phyloP scores from a whole-genome alignment of 352 stramenopile genomes.

The Elongisporangium anandrum region DNA sequence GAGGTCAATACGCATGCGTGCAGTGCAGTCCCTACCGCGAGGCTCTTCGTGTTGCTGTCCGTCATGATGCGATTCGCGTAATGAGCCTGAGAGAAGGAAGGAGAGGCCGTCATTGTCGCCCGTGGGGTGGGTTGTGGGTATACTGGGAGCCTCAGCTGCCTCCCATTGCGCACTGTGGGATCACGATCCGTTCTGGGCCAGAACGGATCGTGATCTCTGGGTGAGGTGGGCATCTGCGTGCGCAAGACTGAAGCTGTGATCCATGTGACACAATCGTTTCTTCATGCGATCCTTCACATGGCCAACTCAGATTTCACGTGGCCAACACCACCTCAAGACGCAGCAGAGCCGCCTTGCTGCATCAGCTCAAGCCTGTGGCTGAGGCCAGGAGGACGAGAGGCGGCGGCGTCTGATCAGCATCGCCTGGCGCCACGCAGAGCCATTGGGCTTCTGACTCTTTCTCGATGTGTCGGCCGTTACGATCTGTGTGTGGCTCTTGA shows the following conservation, averaged over 20 bases:
- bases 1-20: neutral
- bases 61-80: neutral
- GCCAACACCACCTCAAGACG: neutral
- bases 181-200: too few relatives aligned
- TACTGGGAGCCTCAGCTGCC: neutral
- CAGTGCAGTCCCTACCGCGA: neutral
- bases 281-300: too few relatives aligned
- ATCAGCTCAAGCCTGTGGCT: neutral
- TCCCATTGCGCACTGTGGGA: neutral
- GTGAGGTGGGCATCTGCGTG: too few relatives aligned
- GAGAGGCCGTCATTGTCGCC: too few relatives aligned
- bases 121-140: neutral
- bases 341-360: too few relatives aligned
- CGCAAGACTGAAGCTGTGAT: neutral
- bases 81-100: neutral
- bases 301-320: slow-evolving; percentile 2
- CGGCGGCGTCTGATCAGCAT: too few relatives aligned
- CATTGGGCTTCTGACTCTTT: neutral
- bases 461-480: neutral
- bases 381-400: too few relatives aligned
- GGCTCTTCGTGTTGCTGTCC: neutral
- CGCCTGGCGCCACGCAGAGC: neutral
- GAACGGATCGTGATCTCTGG: too few relatives aligned
- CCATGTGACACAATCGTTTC: neutral
- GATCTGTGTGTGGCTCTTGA: too few relatives aligned